Conservation (phyloP, 192 early-diverging fungal genomes). For the Pecoramyces ruminantium region DNA sequence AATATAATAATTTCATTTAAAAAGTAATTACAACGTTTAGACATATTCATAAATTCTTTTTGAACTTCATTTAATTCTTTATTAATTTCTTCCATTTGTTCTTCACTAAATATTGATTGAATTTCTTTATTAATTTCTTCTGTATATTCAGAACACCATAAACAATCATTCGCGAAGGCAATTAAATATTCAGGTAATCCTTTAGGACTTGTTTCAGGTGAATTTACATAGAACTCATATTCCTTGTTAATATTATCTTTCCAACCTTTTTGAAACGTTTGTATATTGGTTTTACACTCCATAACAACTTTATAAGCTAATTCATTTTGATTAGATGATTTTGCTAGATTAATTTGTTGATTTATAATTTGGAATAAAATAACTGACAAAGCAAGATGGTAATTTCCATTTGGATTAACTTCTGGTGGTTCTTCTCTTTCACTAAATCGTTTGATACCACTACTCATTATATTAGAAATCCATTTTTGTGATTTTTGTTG, state of each 20-base stretch:
- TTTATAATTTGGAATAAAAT: constrained; percentile 96
- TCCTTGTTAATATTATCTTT: constrained; percentile 55
- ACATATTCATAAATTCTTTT: constrained; percentile 80
- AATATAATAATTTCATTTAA: constrained; percentile 70
- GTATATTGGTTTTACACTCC: constrained; percentile 64
- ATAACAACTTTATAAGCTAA: constrained; percentile 71
- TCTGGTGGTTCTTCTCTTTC: constrained; percentile 54
- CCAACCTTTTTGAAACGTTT: constrained; percentile 73
- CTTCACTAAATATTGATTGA: constrained; percentile 7
- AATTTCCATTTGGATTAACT: constrained; percentile 57
- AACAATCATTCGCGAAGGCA: constrained; percentile 88
- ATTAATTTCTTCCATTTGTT: neutral
- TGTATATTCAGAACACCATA: constrained; percentile 78
- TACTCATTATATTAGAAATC: constrained; percentile 73
- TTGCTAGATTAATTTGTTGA: constrained; percentile 85
- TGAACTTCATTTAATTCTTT: constrained; percentile 43
- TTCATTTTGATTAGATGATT: constrained; percentile 68
- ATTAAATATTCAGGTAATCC: constrained; percentile 91
- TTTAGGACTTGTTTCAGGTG: constrained; percentile 52
- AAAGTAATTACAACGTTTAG: constrained; percentile 54
- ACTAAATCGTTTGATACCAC: constrained; percentile 64
- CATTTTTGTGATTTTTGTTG: constrained; percentile 75
- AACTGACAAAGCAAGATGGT: constrained; percentile 63
- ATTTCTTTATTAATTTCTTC: constrained; percentile 47
- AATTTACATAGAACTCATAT: constrained; percentile 57